A percentile compares a stretch with the other conserved stretches of the same genome.
Evolutionary conservation across 768 basidiomycete species (phyloP).

Genomic region (Boletus speciosus): DNA sequence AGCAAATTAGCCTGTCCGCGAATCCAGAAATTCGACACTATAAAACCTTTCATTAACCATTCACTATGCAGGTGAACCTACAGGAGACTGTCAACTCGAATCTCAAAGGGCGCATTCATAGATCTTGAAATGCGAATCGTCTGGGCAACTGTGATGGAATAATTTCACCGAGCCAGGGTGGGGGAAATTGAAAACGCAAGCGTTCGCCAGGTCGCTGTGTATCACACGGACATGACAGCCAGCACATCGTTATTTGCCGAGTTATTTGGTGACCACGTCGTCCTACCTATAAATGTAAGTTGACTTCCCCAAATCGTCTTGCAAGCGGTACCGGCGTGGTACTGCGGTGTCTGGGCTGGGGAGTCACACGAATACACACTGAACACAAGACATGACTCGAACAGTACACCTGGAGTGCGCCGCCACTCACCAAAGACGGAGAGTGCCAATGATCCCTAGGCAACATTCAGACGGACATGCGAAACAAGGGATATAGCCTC

Average conservation of each 20-base stretch:
- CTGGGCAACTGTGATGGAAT: background rate
- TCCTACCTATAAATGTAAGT: conserved; percentile 14
- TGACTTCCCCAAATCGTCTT: conserved; percentile 14
- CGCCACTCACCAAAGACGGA: background rate
- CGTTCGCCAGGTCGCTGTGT: conserved; percentile 4
- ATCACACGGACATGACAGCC: conserved; percentile 29
- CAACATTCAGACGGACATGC: conserved; percentile 1
- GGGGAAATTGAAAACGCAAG: conserved; percentile 3
- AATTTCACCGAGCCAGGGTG: conserved; percentile 1
- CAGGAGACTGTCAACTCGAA: background rate
- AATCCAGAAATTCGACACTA: background rate
- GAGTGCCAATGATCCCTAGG: background rate
- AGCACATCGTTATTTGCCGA: conserved; percentile 6
- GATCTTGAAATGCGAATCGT: conserved; percentile 14
- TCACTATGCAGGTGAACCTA: background rate
- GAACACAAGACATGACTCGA: conserved; percentile 6
- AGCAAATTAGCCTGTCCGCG: background rate
- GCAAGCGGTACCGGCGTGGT: conserved; percentile 23
- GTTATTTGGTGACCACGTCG: conserved; percentile 8
- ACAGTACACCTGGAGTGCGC: background rate
- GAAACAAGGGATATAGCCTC: background rate
- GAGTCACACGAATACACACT: conserved; percentile 1
- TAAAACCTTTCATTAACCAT: background rate
- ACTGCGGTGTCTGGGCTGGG: background rate
- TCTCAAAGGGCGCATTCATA: conserved; percentile 4